Base-by-base conservation (phyloP, 2,329 filamentous ascomycete species). In the Stemphylium beticola region DNA sequence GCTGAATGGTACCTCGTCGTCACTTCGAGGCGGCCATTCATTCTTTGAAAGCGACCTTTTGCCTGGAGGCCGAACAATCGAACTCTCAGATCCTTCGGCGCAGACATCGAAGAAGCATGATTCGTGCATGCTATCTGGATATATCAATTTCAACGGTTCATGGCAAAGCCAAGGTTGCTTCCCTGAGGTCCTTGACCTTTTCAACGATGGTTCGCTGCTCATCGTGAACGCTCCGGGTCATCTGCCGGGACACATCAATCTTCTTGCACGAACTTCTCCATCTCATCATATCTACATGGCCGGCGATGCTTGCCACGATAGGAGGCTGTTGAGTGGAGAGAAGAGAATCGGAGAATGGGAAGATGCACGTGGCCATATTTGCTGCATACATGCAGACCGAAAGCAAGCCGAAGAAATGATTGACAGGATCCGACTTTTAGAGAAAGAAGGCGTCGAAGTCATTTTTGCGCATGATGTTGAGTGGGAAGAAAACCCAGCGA, bases 251-350 rank as follows among this genome's bases (percentile, higher is more conserved):
- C 82, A 85, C 55, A 69, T 85, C 7, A 84, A 83, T 49, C 61
- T 84, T 0, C 75, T 85, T 0, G 79, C 75, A 7, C 74, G 78
- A 0, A 73, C 75, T 0, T 73, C 71, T 0, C 51, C 67, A 2
- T 55, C 61, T 12, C 74, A 75, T 15, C 79, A 77, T 64, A 65
- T 83, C 1, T 82, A 80, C 58, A 75, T 85, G 1, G 80, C 75
- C 8, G 83, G 82, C 2, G 83, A 86, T 66, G 78, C 80, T 15
- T 85, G 80, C 53, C 83, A 86, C 58, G 82, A 85, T 58, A 69
- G 73, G 0, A 69, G 83, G 24, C 70, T 85, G 2, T 60, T 85
- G 60, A 79, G 75, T 0, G 81, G 82, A 0, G 82, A 84, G 58
- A 82, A 78, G 55, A 76, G 73, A 1, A 82, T 85, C 40, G 83